Conservation (phyloP, 257 asterid genomes). For the Scutellaria galericulata region DNA sequence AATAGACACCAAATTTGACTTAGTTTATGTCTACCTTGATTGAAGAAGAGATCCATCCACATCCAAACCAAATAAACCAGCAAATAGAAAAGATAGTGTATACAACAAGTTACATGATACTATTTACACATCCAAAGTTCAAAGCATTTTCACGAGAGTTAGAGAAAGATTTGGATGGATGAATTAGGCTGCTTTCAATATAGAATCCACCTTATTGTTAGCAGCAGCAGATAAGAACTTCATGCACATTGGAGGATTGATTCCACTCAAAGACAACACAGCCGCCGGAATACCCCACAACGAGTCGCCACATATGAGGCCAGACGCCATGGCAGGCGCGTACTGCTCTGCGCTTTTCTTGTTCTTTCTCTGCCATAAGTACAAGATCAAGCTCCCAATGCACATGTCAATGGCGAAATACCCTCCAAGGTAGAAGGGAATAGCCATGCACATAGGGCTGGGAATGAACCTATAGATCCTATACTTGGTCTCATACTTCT, state of each 20-base stretch:
- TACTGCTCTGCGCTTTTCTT: constrained; percentile 46
- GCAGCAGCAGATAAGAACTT: constrained; percentile 44
- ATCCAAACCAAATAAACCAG: too few species aligned
- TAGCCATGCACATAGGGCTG: constrained; percentile 85
- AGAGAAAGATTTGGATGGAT: neutral
- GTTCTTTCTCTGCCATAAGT: constrained; percentile 42
- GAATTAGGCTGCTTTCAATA: too few species aligned
- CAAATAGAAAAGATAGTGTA: too few species aligned
- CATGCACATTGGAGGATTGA: constrained; percentile 72
- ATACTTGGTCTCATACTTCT: constrained; percentile 48
- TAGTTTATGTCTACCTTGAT: too few species aligned
- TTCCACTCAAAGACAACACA: constrained; percentile 54
- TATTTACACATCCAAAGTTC: too few species aligned
- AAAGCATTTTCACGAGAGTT: too few species aligned
- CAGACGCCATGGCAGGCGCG: constrained; percentile 73
- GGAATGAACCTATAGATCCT: constrained; percentile 60
- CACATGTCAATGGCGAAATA: constrained; percentile 86
- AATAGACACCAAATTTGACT: too few species aligned
- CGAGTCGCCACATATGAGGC: constrained; percentile 79
- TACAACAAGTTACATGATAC: too few species aligned
- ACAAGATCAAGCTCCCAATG: constrained; percentile 69
- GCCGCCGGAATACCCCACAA: constrained; percentile 81
- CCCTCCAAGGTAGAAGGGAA: constrained; percentile 72
- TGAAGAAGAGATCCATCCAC: too few species aligned
- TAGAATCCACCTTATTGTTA: constrained; percentile 28